Evolutionary conservation across 2,329 filamentous ascomycete species (phyloP), one percentile per base, ranked within the genome.

Genomic region (Neurospora crassa): DNA sequence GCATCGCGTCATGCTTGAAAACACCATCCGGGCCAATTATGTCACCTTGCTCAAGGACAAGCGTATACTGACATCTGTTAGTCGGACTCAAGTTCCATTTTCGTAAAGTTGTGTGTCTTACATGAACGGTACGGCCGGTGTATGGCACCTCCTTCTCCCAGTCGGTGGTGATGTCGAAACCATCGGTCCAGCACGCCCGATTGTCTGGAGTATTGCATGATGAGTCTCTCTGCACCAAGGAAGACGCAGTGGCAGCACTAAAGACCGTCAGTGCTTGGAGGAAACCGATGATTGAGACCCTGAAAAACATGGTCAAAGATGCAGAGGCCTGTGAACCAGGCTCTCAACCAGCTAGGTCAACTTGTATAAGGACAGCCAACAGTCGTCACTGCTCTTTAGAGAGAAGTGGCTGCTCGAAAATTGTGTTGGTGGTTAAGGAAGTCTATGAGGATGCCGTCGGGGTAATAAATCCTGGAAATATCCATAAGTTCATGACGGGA

Each of bases 11-110:
- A 43, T 68, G 20, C 47, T 74, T 74, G 11, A 70, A 29, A 10
- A 18, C 16, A 16, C 72, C 72, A 72, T 74, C 72, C 11, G 71
- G 69, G 16, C 72, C 70, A 43, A 69, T 20, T 67, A 74, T 72
- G 24, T 72, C 70, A 37, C 59, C 24, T 43, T 74, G 68, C 11
- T 71, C 72, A 20, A 72, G 34, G 8, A 67, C 70, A 43, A 72
- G 67, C 24, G 29, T 71, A n/a, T 72, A 70, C 74, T 74, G 18
- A 29, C 24, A 63, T 63, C 14, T 63, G 53, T 63, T 18, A 63
- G 53, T 18, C 7, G 14, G 29, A 34, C 24, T 34, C 14, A 34
- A 34, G 4, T 8, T 8, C 14, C 6, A 34, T 8, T 11, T 8
- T 34, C 11, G 14, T 34, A 11, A 34, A 18, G 24, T 34, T 63